These are phyloP conservation scores for Chara braunii DNA, from an alignment of 139 green algal species.

Conservation along the genomic window DNA sequence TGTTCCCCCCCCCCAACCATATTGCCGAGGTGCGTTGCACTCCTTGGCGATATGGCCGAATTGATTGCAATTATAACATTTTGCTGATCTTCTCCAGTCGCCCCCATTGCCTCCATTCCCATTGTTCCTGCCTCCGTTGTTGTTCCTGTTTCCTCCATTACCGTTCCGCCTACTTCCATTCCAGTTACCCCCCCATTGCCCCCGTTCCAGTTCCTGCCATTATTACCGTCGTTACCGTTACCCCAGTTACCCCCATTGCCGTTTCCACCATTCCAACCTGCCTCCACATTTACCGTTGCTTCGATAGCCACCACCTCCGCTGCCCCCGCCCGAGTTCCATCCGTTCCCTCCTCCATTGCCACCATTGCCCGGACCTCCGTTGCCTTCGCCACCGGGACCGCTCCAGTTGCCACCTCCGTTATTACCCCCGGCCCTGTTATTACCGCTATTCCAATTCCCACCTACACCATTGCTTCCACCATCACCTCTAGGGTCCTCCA, in stretches of 20 bases:
- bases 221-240: not conserved
- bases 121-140: not conserved
- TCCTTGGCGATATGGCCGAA: not conserved
- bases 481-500: not conserved
- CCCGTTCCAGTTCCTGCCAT: not conserved
- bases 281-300: not conserved
- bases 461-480: not conserved
- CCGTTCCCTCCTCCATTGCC: not conserved
- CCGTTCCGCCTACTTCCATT: not conserved
- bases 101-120: not conserved
- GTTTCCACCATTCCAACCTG: not conserved
- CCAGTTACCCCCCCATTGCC: not conserved
- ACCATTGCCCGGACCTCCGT: not conserved
- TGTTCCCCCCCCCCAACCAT: not conserved
- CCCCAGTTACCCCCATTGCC: not conserved
- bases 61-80: not conserved
- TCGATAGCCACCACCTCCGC: not conserved
- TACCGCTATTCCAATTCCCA: not conserved
- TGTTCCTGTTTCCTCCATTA: not conserved
- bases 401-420: not conserved
- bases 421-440: not conserved
- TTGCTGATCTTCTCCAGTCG: constrained; percentile 2
- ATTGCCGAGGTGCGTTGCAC: not conserved
- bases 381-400: not conserved
- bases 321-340: not conserved